Evolutionary conservation across 768 basidiomycete genomes (phyloP).

Genomic region (Pleurotus platypus): DNA sequence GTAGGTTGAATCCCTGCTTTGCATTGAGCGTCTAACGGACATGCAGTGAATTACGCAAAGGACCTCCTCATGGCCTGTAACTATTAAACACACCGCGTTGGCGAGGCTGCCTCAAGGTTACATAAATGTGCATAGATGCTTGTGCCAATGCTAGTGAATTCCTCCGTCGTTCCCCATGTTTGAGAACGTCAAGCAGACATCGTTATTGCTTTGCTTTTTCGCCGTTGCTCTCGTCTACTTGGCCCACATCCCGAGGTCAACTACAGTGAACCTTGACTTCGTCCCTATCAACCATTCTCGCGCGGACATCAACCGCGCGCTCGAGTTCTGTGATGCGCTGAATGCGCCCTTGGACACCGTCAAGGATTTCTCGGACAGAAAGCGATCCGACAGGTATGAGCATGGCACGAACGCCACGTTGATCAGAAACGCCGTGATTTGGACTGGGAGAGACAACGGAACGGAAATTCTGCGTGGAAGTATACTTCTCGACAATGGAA

Average conservation of each 20-base stretch:
- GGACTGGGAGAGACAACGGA: slow-evolving; percentile 54
- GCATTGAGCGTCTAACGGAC: too few species aligned
- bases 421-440: slow-evolving; percentile 69
- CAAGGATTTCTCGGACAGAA: slow-evolving; percentile 1
- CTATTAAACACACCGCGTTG: not conserved
- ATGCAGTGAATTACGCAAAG: too few species aligned
- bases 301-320: not conserved
- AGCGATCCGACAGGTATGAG: slow-evolving; percentile 57
- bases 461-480: slow-evolving; percentile 55
- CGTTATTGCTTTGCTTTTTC: not conserved
- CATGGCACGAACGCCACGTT: slow-evolving; percentile 59
- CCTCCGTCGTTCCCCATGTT: not conserved
- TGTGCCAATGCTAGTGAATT: not conserved
- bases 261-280: not conserved
- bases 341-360: not conserved
- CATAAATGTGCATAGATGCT: not conserved
- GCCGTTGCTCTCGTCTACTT: not conserved
- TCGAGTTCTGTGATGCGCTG: not conserved
- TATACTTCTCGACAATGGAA: slow-evolving; percentile 55
- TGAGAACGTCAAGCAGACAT: not conserved
- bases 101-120: slow-evolving; percentile 6
- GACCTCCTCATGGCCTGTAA: not conserved
- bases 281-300: not conserved
- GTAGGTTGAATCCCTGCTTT: too few species aligned
- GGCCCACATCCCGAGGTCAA: not conserved